Evolutionary conservation across 192 early-diverging fungal genomes (phyloP).

Genomic region (Linnemannia zychae): DNA sequence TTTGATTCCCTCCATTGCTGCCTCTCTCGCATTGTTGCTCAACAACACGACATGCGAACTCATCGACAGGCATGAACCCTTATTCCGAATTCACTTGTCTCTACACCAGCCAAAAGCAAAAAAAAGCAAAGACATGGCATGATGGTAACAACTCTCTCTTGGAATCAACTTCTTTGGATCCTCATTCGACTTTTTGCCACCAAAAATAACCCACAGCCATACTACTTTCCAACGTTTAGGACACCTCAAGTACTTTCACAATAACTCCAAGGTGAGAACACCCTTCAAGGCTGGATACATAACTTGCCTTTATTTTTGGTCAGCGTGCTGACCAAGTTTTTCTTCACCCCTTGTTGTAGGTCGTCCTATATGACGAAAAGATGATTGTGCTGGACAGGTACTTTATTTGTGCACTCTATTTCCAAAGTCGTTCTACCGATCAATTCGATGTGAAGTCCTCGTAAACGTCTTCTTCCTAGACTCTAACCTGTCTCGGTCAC

Average conservation of each 20-base stretch:
- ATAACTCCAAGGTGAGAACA: constrained; percentile 44
- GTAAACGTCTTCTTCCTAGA: too few relatives aligned
- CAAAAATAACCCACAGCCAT: constrained; percentile 14
- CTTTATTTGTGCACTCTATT: neutral
- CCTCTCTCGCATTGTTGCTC: neutral
- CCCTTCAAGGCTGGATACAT: neutral
- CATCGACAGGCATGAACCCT: constrained; percentile 31
- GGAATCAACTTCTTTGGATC: neutral
- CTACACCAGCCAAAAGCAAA: constrained; percentile 65
- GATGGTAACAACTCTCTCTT: constrained; percentile 46
- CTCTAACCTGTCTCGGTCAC: too few relatives aligned
- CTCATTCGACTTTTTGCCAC: constrained; percentile 12
- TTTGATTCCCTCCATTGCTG: neutral
- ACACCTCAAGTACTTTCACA: constrained; percentile 41
- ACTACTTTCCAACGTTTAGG: constrained; percentile 49
- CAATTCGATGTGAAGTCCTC: too few relatives aligned
- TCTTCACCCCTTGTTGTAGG: constrained; percentile 25
- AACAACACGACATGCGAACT: neutral
- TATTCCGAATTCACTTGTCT: constrained; percentile 57
- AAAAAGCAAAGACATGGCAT: constrained; percentile 69
- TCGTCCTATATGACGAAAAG: constrained; percentile 61
- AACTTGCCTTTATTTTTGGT: neutral
- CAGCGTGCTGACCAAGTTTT: too few relatives aligned
- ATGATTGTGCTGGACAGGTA: constrained; percentile 61
- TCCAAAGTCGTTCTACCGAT: too few relatives aligned